phyloP scores from a whole-genome alignment of 225 moss, liverwort and hornwort species.

The Pseudisothecium myosuroides region DNA sequence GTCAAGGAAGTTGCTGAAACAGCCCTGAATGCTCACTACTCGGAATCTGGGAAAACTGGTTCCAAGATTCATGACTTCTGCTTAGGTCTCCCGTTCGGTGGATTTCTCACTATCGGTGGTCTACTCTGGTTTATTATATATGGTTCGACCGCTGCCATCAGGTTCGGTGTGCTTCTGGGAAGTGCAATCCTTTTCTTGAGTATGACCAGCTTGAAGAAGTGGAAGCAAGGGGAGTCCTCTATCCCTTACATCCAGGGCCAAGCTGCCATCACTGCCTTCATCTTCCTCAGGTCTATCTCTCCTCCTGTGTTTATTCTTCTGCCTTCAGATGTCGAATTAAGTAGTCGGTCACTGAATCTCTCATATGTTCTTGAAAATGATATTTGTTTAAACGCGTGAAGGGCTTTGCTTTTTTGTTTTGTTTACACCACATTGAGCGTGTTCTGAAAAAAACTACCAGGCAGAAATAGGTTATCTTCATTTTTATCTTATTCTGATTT shows the following conservation, averaged over 20 bases:
- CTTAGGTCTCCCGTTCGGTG: constrained; percentile 85
- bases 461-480: neutral
- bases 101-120: constrained; percentile 52
- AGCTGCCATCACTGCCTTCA: constrained; percentile 64
- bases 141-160: constrained; percentile 69
- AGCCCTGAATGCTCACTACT: constrained; percentile 75
- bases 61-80: constrained; percentile 97
- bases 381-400: neutral
- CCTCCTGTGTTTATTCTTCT: neutral
- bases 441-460: neutral
- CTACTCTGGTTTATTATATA: constrained; percentile 76
- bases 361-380: no score
- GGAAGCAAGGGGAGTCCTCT: constrained; percentile 80
- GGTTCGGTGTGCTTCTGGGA: constrained; percentile 89
- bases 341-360: neutral
- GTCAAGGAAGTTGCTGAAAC: constrained; percentile 83
- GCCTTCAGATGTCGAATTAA: neutral
- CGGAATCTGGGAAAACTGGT: constrained; percentile 44
- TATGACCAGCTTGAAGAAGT: constrained; percentile 76
- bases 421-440: neutral
- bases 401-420: neutral
- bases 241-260: constrained; percentile 72
- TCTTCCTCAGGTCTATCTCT: constrained; percentile 46
- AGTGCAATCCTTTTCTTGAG: constrained; percentile 73
- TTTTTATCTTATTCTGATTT: neutral